phyloP scores from a whole-genome alignment of 768 basidiomycete genomes.

The Mrakia gelida region DNA sequence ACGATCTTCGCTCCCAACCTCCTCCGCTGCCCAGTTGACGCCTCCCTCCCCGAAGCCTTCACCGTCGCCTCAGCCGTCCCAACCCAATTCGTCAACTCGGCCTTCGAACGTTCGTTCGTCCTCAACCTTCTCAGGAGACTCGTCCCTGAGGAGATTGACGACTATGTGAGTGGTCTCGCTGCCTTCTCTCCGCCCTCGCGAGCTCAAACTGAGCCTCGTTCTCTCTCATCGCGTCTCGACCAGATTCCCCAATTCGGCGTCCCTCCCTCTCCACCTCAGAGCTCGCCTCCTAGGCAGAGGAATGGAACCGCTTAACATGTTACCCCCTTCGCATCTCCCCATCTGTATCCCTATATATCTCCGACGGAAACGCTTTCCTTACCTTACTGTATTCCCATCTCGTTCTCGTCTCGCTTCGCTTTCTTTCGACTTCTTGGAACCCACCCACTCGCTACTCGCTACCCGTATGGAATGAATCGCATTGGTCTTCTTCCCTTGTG shows the following conservation, averaged over 20 bases:
- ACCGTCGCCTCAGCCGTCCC: not conserved
- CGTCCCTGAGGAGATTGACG: not conserved
- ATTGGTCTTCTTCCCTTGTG: too few species aligned
- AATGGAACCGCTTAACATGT: not conserved
- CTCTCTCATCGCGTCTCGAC: not conserved
- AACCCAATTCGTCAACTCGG: slow-evolving; percentile 19
- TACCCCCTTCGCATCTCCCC: too few species aligned
- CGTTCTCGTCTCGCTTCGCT: too few species aligned
- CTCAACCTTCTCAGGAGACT: slow-evolving; percentile 14
- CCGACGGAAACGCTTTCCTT: too few species aligned
- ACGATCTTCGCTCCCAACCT: slow-evolving; percentile 29
- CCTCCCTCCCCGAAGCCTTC: not conserved
- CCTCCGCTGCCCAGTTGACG: slow-evolving; percentile 14
- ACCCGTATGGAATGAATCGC: too few species aligned
- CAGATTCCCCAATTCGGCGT: slow-evolving; percentile 11
- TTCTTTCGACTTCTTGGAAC: too few species aligned
- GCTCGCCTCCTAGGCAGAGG: not conserved
- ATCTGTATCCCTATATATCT: too few species aligned
- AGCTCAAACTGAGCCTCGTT: not conserved
- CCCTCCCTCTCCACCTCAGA: not conserved
- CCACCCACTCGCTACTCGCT: too few species aligned
- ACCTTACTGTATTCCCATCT: too few species aligned
- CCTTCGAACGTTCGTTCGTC: slow-evolving; percentile 6
- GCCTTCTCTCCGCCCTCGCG: too few species aligned
- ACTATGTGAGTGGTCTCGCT: not conserved